Percentiles rank a stretch among this genome's conserved stretches.
These are phyloP conservation scores for Schizonepeta tenuifolia DNA, from an alignment of 257 asterid species.

Conservation along the genomic window DNA sequence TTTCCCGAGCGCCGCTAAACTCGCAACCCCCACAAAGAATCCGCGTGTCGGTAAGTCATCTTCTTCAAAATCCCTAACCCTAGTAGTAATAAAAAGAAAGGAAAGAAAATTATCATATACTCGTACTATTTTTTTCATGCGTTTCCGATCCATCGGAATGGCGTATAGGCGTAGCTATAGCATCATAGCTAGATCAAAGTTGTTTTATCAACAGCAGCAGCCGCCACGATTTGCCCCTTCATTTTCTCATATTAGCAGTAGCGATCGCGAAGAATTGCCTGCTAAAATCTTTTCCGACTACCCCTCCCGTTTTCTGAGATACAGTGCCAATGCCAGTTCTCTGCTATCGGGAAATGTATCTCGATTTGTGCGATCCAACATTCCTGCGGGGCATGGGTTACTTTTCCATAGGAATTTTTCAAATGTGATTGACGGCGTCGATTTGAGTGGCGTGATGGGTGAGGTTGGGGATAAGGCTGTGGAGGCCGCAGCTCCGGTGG, in stretches of 20 bases:
- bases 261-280: conserved; percentile 38
- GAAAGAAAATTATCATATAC: too few species aligned
- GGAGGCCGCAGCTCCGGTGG: neutral
- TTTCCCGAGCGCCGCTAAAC: too few species aligned
- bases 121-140: too few species aligned
- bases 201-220: conserved; percentile 63
- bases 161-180: conserved; percentile 64
- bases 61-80: too few species aligned
- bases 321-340: conserved; percentile 33
- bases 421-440: conserved; percentile 30
- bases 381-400: conserved; percentile 30
- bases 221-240: conserved; percentile 44
- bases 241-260: neutral
- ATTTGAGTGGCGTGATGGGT: too few species aligned
- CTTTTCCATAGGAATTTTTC: conserved; percentile 49
- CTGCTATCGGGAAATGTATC: conserved; percentile 35
- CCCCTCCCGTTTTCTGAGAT: conserved; percentile 32
- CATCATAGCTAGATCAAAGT: conserved; percentile 61
- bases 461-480: too few species aligned
- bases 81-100: too few species aligned
- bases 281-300: conserved; percentile 10
- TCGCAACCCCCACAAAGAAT: too few species aligned
- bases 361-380: conserved; percentile 38
- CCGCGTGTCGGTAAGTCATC: too few species aligned
- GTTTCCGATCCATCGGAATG: too few species aligned